Evolutionary conservation across 805 yeast genomes (phyloP), one percentile per base, ranked within the genome.

Genomic region (baker's yeast (Saccharomyces cerevisiae)): DNA sequence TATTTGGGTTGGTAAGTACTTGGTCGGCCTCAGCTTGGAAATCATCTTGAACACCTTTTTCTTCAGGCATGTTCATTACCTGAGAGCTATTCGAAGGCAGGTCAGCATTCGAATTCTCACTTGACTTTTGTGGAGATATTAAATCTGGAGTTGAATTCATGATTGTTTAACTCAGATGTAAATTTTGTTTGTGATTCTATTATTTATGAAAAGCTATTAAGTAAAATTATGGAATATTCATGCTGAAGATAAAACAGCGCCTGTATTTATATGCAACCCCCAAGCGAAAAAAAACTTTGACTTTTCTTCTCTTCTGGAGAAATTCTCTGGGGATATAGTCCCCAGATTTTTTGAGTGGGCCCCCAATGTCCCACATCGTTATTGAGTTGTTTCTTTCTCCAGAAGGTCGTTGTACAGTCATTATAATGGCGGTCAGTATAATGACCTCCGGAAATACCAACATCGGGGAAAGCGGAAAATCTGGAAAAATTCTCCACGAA

Each of bases 51-150:
- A 53, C 57, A 17, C 53, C 52, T 47, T 57, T 59, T 22, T 56
- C 57, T 47, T 56, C 61, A 47, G 64, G 64, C 28, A 58, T 53
- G 47, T 59, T 60, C 59, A 60, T 57, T 48, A 55, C 57, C 51
- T 52, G 56, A 17, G 63, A 59, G 41, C 49, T 53, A 27, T 55
- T 59, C 4, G 62, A 59, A 21, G 51, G 53, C 13, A 51, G n/a
- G 4, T 57, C 60, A 46, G 46, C n/a, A 31, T 53, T 41, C 14
- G 51, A 55, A 47, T 57, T 50, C 11, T 57, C 54, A 13, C 50
- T 36, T 4, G 59, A 55, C 46, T 59, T 59, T 22, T 48, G 57
- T 13, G 59, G 57, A 46, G 53, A 47, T 14, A 50, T 49, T 17
- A 49, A 17, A 49, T 52, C 57, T 13, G 59, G 55, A 28, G 55